These are phyloP conservation scores for Paraphaeosphaeria sporulosa DNA, from an alignment of 2,329 filamentous ascomycete species.

Conservation along the genomic window DNA sequence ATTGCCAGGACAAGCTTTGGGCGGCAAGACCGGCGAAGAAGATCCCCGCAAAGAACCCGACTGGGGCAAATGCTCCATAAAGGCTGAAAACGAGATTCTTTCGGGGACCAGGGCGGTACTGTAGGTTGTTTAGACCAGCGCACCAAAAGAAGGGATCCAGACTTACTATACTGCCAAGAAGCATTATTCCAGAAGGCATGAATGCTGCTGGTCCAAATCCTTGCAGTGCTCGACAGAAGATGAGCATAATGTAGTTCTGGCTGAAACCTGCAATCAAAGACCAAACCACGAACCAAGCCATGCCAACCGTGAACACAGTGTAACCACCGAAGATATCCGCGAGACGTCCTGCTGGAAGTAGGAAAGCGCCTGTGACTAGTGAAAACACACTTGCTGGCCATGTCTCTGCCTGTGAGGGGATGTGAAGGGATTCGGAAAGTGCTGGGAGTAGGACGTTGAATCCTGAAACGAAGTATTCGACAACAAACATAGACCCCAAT, in stretches of 20 bases:
- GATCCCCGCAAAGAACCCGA: conserved; percentile 54
- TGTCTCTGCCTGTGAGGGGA: conserved; percentile 69
- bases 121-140: conserved; percentile 23
- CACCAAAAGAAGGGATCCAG: background rate
- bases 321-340: conserved; percentile 69
- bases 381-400: conserved; percentile 51
- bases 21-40: conserved; percentile 46
- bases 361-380: conserved; percentile 46
- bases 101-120: conserved; percentile 71
- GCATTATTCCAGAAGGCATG: conserved; percentile 71
- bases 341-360: conserved; percentile 61
- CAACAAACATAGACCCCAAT: conserved; percentile 68
- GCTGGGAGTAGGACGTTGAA: conserved; percentile 75
- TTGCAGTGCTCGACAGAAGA: conserved; percentile 76
- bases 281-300: conserved; percentile 71
- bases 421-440: conserved; percentile 67
- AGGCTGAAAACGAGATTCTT: conserved; percentile 73
- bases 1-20: conserved; percentile 40
- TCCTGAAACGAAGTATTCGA: conserved; percentile 79
- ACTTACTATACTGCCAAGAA: conserved; percentile 63
- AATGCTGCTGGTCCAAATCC: conserved; percentile 78
- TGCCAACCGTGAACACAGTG: conserved; percentile 70
- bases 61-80: conserved; percentile 61
- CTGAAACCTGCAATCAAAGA: conserved; percentile 75
- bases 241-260: conserved; percentile 71